Evolutionary conservation across 331 rosid species (phyloP).

Genomic region (Quercus phellos): DNA sequence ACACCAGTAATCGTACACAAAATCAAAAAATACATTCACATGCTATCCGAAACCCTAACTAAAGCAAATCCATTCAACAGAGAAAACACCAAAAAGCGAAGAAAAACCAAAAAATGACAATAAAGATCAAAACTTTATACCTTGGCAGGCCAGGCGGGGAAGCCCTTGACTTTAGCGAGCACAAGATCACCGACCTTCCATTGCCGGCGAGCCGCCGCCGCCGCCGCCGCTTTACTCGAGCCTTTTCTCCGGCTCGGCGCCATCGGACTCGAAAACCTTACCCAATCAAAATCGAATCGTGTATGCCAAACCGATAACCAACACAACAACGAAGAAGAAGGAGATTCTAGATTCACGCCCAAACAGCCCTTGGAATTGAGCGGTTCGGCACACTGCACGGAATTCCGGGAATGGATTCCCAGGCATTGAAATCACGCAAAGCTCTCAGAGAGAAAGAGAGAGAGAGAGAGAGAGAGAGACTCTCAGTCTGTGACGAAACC

Average conservation of each 20-base stretch:
- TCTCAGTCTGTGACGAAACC: slow-evolving; percentile 35
- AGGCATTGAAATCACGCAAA: slow-evolving; percentile 63
- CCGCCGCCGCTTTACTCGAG: slow-evolving; percentile 65
- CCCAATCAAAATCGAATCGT: slow-evolving; percentile 24
- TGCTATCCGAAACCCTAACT: slow-evolving; percentile 19
- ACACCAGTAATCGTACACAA: slow-evolving; percentile 2
- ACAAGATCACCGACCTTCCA: slow-evolving; percentile 98
- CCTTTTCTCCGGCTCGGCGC: slow-evolving; percentile 86
- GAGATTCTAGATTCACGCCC: slow-evolving; percentile 17
- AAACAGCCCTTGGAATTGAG: slow-evolving; percentile 44
- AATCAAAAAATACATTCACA: slow-evolving; percentile 13
- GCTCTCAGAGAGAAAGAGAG: background rate
- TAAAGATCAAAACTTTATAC: slow-evolving; percentile 27
- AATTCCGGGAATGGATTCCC: slow-evolving; percentile 71
- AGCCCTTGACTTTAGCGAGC: slow-evolving; percentile 91
- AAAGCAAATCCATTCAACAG: background rate
- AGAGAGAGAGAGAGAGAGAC: background rate
- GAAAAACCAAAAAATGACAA: background rate
- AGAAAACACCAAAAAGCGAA: background rate
- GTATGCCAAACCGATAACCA: slow-evolving; percentile 5
- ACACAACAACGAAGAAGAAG: slow-evolving; percentile 23
- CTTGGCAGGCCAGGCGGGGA: slow-evolving; percentile 98
- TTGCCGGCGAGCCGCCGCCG: slow-evolving; percentile 80
- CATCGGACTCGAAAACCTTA: slow-evolving; percentile 34
- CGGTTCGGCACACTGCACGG: slow-evolving; percentile 28